Evolutionary conservation across 768 basidiomycete genomes (phyloP), one percentile per base, ranked within the genome.

Genomic region (Chalciporus piperatus): DNA sequence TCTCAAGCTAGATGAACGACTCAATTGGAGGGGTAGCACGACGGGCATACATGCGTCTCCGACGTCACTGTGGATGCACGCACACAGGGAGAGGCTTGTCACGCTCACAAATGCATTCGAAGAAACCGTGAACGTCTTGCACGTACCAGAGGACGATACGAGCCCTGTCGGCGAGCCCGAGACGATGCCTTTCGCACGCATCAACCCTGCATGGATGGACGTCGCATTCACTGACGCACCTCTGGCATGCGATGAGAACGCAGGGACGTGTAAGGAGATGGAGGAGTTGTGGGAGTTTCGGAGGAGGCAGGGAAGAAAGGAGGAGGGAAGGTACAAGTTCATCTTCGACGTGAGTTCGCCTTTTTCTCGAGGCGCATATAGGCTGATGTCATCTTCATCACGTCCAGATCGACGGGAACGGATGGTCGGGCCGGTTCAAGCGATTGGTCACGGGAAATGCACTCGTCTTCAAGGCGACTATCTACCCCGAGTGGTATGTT

Each of bases 1-100:
- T 14, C 73, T 78, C 28, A 90, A 85, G 70, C 25, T 69, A 1
- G 78, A 86, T 61, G 80, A 85, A 52, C 70, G 79, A 4, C 56
- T 89, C 16, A 72, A 82, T 37, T 91, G 89, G 89, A 75, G 89
- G 37, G 89, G 89, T 3, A 80, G 80, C 38, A 87, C 81, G 41
- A 89, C 89, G 0, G 89, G 89, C 10, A 85, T 82, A 17, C 70
- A 58, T 46, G 75, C 79, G 32, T 59, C 67, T 13, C 48, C 61
- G 2, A 48, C 57, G 1, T 69, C 74, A 8, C 68, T 70, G 6
- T 86, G 85, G 85, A 47, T 64, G 56, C 59, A 72, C 19, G 70
- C 75, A 6, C 85, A 86, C 48, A 70, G 85, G 0, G 62, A 73
- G 19, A 69, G 74, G 19, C 66, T 86, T 2, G 72, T 84, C 28